These are phyloP conservation scores for Paecilomyces variotii DNA, from an alignment of 2,329 filamentous ascomycete species.

Conservation along the genomic window DNA sequence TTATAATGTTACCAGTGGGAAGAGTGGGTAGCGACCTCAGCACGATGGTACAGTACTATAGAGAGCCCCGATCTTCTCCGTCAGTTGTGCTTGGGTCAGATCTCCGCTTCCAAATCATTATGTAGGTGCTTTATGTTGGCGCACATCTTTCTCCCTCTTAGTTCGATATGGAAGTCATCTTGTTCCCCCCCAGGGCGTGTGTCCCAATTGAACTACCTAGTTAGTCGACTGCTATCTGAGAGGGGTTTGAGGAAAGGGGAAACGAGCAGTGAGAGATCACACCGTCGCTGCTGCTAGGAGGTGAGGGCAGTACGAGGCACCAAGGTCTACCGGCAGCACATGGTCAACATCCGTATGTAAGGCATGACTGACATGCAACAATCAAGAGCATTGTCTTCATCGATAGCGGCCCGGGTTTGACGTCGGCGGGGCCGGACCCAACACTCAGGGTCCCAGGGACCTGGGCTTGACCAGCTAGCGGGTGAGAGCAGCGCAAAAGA, in stretches of 20 bases:
- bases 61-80: neutral
- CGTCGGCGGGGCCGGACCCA: neutral
- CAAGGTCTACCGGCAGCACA: neutral
- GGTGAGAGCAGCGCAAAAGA: neutral
- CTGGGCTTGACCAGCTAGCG: neutral
- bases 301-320: neutral
- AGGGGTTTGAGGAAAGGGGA: neutral
- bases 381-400: neutral
- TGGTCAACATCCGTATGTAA: neutral
- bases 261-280: neutral
- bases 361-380: neutral
- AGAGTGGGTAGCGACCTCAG: neutral
- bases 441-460: neutral
- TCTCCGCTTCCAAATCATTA: neutral
- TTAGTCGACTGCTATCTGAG: neutral
- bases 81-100: neutral
- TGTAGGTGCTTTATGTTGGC: neutral
- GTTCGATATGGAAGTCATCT: neutral
- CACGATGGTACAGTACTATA: neutral
- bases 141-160: neutral
- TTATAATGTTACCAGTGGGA: neutral
- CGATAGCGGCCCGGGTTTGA: neutral
- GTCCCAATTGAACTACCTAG: neutral
- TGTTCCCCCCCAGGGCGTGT: neutral
- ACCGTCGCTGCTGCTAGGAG: neutral